Evolutionary conservation across 2,329 filamentous ascomycete species (phyloP).

Genomic region (Huntiella moniliformis): DNA sequence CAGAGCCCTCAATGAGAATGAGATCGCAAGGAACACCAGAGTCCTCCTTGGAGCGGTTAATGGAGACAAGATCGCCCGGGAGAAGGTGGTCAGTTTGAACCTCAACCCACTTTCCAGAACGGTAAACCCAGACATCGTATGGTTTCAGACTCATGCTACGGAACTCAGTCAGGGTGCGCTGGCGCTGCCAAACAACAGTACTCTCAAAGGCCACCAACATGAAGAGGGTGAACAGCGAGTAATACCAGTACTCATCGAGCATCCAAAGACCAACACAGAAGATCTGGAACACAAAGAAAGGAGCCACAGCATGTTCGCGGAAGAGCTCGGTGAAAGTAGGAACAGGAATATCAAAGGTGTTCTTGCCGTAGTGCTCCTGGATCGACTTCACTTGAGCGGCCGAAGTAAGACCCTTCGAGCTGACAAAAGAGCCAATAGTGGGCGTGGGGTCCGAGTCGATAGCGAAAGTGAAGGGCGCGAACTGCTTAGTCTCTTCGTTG

Average conservation of each 20-base stretch:
- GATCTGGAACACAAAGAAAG: slow-evolving; percentile 97
- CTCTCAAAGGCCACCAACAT: slow-evolving; percentile 97
- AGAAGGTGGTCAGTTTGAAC: slow-evolving; percentile 79
- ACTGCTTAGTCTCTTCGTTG: slow-evolving; percentile 49
- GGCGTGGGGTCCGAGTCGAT: slow-evolving; percentile 79
- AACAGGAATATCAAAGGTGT: slow-evolving; percentile 94
- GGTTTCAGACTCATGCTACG: slow-evolving; percentile 99
- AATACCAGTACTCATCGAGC: slow-evolving; percentile 99
- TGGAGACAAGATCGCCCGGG: slow-evolving; percentile 83
- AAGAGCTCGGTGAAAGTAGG: slow-evolving; percentile 91
- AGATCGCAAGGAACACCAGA: slow-evolving; percentile 95
- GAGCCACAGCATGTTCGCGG: slow-evolving; percentile 93
- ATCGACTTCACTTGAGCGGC: slow-evolving; percentile 60
- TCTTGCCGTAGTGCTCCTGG: slow-evolving; percentile 84
- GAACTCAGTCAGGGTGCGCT: slow-evolving; percentile 89
- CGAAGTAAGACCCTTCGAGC: slow-evolving; percentile 54
- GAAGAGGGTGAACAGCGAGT: slow-evolving; percentile 94
- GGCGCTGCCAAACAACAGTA: slow-evolving; percentile 96
- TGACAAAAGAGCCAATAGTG: slow-evolving; percentile 57
- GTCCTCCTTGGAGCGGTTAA: slow-evolving; percentile 87
- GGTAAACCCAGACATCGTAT: slow-evolving; percentile 82
- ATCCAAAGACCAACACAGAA: slow-evolving; percentile 98
- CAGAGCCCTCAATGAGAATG: slow-evolving; percentile 81
- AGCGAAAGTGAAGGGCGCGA: slow-evolving; percentile 63
- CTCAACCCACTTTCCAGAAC: slow-evolving; percentile 73